Evolutionary conservation across 2,329 filamentous ascomycete species (phyloP), one percentile per base, ranked within the genome.

Genomic region (Aureobasidium zeae): DNA sequence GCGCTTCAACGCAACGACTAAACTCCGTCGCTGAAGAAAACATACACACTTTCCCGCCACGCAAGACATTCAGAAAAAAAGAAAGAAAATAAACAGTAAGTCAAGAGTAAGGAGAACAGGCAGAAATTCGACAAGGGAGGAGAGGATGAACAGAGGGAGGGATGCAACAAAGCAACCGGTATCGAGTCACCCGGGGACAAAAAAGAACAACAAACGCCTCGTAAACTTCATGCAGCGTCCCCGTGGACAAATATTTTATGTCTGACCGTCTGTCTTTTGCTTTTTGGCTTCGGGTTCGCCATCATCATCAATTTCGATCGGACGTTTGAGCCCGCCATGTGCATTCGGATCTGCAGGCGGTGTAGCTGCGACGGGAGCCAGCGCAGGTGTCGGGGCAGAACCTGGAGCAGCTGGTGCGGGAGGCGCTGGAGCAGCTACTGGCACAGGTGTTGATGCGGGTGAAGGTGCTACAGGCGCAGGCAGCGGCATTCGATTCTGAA

Each of bases 271-370:
- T 3, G 37, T 32, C 39, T 50, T 50, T 15, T 33, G 17, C 17
- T 45, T 48, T 39, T 50, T 50, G 11, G 46, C 43, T 16, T 50
- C 46, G 10, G 34, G 42, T 12, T 48, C 46, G 9, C 31, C 26
- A 16, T 36, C 48, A 7, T 48, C 46, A 9, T 46, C 48, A 20
- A 47, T 33, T 22, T 45, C 43, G 3, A 45, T 45, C 5, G 43
- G 33, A 13, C 43, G 32, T 34, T 45, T 45, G 6, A 45, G 9
- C 7, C 43, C 32, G n/a, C 43, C 25, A 11, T 28, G 31, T 7
- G 36, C 39, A 24, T 47, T 44, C 4, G 38, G 24, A 13, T 28
- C 35, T n/a, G 11, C 35, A 5, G 45, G 12, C 13, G 28, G 28
- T 8, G 28, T 15, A n/a, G 17, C 34, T 28, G 26, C 17, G 5